Percentiles rank a stretch among this genome's conserved stretches.
These are phyloP conservation scores for Diutina sp. DNA, from an alignment of 1,139 yeast genomes.

Conservation along the genomic window DNA sequence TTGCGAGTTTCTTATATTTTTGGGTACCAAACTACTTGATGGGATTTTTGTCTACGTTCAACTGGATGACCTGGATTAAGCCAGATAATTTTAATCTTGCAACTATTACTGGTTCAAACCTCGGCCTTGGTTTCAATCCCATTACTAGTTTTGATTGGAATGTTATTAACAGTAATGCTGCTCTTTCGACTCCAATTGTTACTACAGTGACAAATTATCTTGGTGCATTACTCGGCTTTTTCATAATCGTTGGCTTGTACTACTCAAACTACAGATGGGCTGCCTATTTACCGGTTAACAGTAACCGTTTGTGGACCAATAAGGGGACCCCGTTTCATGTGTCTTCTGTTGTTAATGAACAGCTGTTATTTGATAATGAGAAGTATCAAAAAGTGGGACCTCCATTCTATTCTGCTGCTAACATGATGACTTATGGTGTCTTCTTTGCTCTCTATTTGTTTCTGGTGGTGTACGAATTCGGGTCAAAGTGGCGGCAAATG, in stretches of 20 bases:
- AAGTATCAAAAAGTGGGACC: slow-evolving; percentile 18
- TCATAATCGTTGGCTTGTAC: slow-evolving; percentile 28
- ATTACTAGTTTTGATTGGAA: slow-evolving; percentile 42
- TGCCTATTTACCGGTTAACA: slow-evolving; percentile 36
- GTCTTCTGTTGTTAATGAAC: slow-evolving; percentile 10
- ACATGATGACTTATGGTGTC: slow-evolving; percentile 39
- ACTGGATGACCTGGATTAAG: slow-evolving; percentile 54
- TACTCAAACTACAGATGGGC: slow-evolving; percentile 40
- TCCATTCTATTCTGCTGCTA: slow-evolving; percentile 26
- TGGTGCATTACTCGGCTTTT: neutral
- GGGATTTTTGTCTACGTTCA: slow-evolving; percentile 38
- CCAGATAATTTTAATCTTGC: slow-evolving; percentile 43
- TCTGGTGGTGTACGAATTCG: slow-evolving; percentile 16
- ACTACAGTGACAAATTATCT: neutral
- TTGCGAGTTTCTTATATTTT: slow-evolving; percentile 30
- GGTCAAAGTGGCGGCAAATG: slow-evolving; percentile 4
- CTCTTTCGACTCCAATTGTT: neutral
- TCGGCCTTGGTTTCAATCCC: slow-evolving; percentile 48
- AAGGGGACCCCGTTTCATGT: slow-evolving; percentile 31
- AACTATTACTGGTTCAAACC: slow-evolving; percentile 35
- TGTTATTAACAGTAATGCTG: slow-evolving; percentile 5
- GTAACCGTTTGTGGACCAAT: slow-evolving; percentile 29
- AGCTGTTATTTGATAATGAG: slow-evolving; percentile 6
- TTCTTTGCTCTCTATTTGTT: slow-evolving; percentile 51
- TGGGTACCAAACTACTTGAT: slow-evolving; percentile 48